Base-by-base conservation (phyloP, 2,329 filamentous ascomycete genomes). In the Monilinia fructicola region DNA sequence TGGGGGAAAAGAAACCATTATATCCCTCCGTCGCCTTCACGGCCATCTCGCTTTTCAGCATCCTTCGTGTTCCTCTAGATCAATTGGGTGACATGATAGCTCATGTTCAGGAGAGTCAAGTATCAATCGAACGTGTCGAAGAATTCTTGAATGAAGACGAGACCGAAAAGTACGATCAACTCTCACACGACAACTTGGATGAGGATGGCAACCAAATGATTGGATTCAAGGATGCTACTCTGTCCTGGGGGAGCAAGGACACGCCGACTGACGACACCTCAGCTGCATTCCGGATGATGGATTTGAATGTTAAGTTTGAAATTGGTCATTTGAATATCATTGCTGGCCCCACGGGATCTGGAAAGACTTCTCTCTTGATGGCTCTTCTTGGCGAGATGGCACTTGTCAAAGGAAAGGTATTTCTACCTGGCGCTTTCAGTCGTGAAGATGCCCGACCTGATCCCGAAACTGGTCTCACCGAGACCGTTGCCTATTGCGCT, bases 61-160 rank as follows among this genome's bases (percentile, higher is more conserved):
- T 99, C 52, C 87, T 99, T 18, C 89, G 95, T 58, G 91, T 97
- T 64, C 95, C 95, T 5, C 82, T 99, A 55, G 95, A 99, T 77
- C 94, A 98, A 79, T 84, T 99, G 64, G 95, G 95, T 61, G 95
- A 99, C 78, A 99, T 99, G 95, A 90, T 98, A 75, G 95, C 95
- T 14, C 95, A 98, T 79, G 93, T 99, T 4, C 93, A 97, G 79
- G 95, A 99, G 79, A 92, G 93, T 31, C 96, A 96, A 80, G 94
- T 99, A 26, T 99, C 95, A 0, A 88, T 99, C 62, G 93, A 97
- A 75, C 93, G 95, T 82, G 92, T 99, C 10, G 94, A 99, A 75
- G 91, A 96, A 73, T 99, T 97, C 74, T 79, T 99, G 53, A 88
- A 85, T 67, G 95, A 99, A 76, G 93, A 95, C 10, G 95, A 99